Conservation (phyloP, 148 eudicot species). For the Chenopodium formosanum region DNA sequence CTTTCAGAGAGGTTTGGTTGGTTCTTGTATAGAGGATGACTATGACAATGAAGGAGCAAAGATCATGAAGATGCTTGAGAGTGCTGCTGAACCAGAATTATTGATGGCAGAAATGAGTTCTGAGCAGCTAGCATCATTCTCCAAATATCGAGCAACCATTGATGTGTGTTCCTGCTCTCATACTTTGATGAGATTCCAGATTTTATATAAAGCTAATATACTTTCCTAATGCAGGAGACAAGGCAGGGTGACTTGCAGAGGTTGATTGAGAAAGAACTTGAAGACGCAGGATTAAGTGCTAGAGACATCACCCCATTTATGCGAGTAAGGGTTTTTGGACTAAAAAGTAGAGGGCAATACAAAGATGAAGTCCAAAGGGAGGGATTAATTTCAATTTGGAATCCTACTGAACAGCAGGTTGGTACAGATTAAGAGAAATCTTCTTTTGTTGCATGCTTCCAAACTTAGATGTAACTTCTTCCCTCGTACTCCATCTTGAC, state of each 20-base stretch:
- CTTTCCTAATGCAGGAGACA: conserved; percentile 44
- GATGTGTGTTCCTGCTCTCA: conserved; percentile 48
- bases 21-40: conserved; percentile 30
- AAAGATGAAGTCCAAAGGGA: conserved; percentile 31
- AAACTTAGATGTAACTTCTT: neutral
- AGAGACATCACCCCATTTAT: conserved; percentile 86
- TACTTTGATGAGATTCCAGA: conserved; percentile 11
- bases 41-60: conserved; percentile 72
- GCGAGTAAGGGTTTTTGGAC: conserved; percentile 80
- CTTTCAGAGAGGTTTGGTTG: conserved; percentile 45
- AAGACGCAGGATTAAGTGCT: conserved; percentile 63
- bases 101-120: conserved; percentile 92
- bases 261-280: conserved; percentile 70
- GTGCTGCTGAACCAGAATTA: conserved; percentile 86
- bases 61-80: conserved; percentile 73
- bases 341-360: conserved; percentile 33
- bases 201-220: conserved; percentile 10
- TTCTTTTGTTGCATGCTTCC: conserved; percentile 1
- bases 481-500: conserved; percentile 6
- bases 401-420: conserved; percentile 85
- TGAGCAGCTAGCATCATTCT: conserved; percentile 64
- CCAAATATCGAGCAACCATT: conserved; percentile 60
- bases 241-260: conserved; percentile 64
- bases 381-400: conserved; percentile 93
- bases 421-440: neutral